A percentile compares a stretch with the other conserved stretches of the same genome.
These are phyloP conservation scores for Reutealis trisperma DNA, from an alignment of 345 rosid species.

Conservation along the genomic window DNA sequence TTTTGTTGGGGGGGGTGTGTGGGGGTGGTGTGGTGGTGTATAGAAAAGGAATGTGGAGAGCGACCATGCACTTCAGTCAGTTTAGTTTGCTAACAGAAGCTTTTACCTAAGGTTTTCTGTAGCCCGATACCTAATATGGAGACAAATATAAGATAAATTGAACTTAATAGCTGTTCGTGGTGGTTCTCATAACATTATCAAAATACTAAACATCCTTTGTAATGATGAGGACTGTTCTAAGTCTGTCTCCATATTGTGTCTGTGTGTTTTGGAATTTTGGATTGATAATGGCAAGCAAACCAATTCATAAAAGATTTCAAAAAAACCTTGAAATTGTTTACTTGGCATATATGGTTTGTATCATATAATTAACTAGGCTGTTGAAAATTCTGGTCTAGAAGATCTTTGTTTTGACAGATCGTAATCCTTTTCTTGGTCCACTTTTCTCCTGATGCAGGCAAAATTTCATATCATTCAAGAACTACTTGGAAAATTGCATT, in stretches of 20 bases:
- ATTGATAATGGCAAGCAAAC: neutral
- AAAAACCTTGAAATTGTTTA: neutral
- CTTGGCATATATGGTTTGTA: neutral
- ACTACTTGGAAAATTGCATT: slow-evolving; percentile 80
- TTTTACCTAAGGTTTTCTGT: neutral
- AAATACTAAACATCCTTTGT: neutral
- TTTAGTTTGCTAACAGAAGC: neutral
- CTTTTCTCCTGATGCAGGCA: slow-evolving; percentile 48
- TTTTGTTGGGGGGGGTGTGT: no score
- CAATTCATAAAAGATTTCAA: neutral
- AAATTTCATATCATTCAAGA: slow-evolving; percentile 94
- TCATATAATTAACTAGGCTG: neutral
- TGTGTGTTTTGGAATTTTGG: no score
- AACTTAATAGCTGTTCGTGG: neutral
- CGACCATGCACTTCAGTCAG: neutral
- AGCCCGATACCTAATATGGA: neutral
- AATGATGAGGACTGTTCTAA: neutral
- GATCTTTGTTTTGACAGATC: neutral
- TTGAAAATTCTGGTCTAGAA: neutral
- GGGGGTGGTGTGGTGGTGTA: no score
- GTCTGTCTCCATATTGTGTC: no score
- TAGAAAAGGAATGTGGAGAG: neutral
- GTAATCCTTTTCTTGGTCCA: neutral
- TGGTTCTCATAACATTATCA: neutral
- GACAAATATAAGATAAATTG: neutral